Evolutionary conservation across 169 alveolate species (phyloP), one percentile per base, ranked within the genome.

Genomic region (Plasmodium knowlesi): DNA sequence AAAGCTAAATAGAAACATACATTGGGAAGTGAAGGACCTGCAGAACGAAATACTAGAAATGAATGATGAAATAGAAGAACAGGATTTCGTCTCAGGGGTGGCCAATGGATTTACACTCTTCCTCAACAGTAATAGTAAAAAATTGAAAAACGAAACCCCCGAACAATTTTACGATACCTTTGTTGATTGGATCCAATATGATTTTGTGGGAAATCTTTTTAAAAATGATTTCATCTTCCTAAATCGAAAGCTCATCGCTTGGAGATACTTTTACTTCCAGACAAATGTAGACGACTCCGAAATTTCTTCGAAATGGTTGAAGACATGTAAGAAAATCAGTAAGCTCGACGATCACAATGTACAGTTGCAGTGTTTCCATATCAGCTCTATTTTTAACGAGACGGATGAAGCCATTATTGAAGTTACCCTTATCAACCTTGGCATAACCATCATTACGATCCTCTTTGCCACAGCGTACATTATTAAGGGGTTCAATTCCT

Each of bases 401-500:
- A 86, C 92, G 0, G 92, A 93, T n/a, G 94, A 70, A 79, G 80
- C 76, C 2, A 67, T 93, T 25, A 78, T 88, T 1, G 94, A 88
- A 34, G 89, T 88, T 6, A 88, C 94, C 2, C 12, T 88, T 9
- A 88, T 57, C 46, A 88, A 78, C 70, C 53, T 88, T 28, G 94
- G 90, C 46, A 88, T 88, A 28, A 88, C 94, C 14, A 88, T 88
- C 5, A 16, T 79, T 37, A 61, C 93, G 5, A 83, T 86, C 28
- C 43, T 37, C 19, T 89, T 95, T 95, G 97, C 96, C 34, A 96
- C 97, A 4, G 92, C 96, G 19, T 94, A 96, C 16, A 78, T 96
- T 80, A 83, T 96, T 85, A 96, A 96, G 53, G 95, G 97, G 14
- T 82, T 95, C 41, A 84, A 95, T 54, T 95, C 97, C 16, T 96